Base-by-base conservation (phyloP, 768 basidiomycete genomes). In the Hortiboletus flavorubellus region DNA sequence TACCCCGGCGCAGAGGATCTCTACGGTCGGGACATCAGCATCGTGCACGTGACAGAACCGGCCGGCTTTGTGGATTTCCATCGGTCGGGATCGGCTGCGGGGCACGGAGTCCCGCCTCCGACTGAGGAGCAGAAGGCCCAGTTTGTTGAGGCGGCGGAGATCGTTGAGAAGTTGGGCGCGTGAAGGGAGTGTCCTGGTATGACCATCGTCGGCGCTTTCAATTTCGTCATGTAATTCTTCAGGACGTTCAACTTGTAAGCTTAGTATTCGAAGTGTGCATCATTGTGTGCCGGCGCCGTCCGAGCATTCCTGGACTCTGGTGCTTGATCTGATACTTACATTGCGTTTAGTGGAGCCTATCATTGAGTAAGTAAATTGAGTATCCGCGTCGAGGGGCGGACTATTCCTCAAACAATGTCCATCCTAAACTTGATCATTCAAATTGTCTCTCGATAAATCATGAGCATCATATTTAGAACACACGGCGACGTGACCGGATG, bases 111-210 rank as follows among this genome's bases (percentile, higher is more conserved):
- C 1, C 77, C 79, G 14, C 67, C 80, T 55, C 72, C 84, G 12
- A 82, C 82, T 26, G 78, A 76, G 12, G 83, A 84, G 62, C 72
- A 92, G 51, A 88, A 84, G 72, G 72, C 51, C n/a, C 76, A 82
- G 68, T 93, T 92, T 66, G 78, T 76, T 68, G 70, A 84, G 16
- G 91, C 87, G 2, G 82, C 91, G 2, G 80, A 78, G 35, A 89
- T 91, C 47, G 78, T 91, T 16, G 71, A 83, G 38, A 65, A 76
- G 55, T 67, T 87, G 54, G 80, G 40, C 29, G 45, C 37, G 43
- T 61, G 46, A 42, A 16, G 38, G 29, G 41, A 12, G 30, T 9
- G 26, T 26, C 26, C 3, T 4, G 4, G 7, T 31, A 40, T 14
- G 41, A 30, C 31, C 18, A 18, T 30, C 16, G 30, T 42, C 41